Conservation (phyloP, 1,284 basidiomycete species). For the Cryptococcus sp. region DNA sequence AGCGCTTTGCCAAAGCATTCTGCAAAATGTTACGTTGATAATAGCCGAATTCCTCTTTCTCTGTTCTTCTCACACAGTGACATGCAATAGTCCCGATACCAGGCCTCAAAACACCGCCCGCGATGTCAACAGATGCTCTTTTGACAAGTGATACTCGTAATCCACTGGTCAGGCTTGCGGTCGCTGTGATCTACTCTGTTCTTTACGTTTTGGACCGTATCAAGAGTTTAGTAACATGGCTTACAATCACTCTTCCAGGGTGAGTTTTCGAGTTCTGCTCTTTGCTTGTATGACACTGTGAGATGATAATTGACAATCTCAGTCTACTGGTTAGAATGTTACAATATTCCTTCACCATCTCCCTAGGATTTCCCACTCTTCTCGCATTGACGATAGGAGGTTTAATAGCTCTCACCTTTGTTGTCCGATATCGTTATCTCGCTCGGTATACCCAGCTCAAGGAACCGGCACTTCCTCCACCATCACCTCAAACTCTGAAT, state of each 20-base stretch:
- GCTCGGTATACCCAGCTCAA: slow-evolving; percentile 64
- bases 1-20: too few species aligned
- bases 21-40: too few species aligned
- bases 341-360: slow-evolving; percentile 80
- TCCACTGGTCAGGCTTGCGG: slow-evolving; percentile 67
- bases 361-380: slow-evolving; percentile 86
- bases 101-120: too few species aligned
- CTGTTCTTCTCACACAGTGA: too few species aligned
- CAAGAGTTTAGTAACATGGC: slow-evolving; percentile 64
- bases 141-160: slow-evolving; percentile 23
- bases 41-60: too few species aligned
- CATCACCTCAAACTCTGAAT: slow-evolving; percentile 29
- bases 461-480: slow-evolving; percentile 61
- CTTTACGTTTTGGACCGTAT: slow-evolving; percentile 74
- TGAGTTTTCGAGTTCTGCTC: slow-evolving; percentile 21
- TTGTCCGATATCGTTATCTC: slow-evolving; percentile 67
- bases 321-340: slow-evolving; percentile 56
- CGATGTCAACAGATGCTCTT: too few species aligned
- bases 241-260: slow-evolving; percentile 72
- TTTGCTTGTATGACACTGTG: not conserved
- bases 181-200: slow-evolving; percentile 79
- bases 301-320: slow-evolving; percentile 26
- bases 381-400: slow-evolving; percentile 67
- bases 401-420: slow-evolving; percentile 67
- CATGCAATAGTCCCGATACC: too few species aligned